Evolutionary conservation across 2,329 filamentous ascomycete genomes (phyloP).

Genomic region (Trichothecium sympodiale): DNA sequence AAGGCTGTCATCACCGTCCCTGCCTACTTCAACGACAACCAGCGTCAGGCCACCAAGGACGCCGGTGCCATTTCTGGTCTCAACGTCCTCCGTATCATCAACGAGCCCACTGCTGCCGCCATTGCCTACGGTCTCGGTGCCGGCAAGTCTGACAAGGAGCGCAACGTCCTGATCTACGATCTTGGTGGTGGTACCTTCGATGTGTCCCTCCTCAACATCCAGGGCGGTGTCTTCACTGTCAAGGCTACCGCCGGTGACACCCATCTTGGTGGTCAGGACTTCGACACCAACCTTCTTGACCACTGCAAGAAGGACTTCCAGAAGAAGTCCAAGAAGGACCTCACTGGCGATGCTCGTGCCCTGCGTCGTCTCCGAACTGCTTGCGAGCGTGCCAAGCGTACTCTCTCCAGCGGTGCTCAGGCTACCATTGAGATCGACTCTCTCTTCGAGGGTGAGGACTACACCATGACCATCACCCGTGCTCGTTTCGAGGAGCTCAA

Average conservation of each 20-base stretch:
- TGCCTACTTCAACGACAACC: conserved; percentile 99
- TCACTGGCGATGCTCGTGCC: conserved; percentile 77
- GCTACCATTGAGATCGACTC: conserved; percentile 98
- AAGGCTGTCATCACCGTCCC: conserved; percentile 99
- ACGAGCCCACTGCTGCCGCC: conserved; percentile 96
- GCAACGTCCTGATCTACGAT: conserved; percentile 99
- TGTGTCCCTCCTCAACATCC: conserved; percentile 98
- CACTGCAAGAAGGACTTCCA: conserved; percentile 85
- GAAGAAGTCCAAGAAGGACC: conserved; percentile 61
- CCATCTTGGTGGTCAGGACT: conserved; percentile 90
- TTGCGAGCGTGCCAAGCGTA: conserved; percentile 99
- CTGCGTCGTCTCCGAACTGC: conserved; percentile 93
- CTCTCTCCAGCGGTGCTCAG: conserved; percentile 92
- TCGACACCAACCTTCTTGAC: conserved; percentile 90
- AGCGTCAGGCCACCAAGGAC: conserved; percentile 98
- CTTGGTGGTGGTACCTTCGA: conserved; percentile 99
- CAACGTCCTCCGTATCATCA: conserved; percentile 99
- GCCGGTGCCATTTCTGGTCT: conserved; percentile 94
- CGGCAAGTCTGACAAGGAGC: conserved; percentile 94
- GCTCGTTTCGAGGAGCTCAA: conserved; percentile 98
- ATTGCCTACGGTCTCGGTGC: conserved; percentile 96
- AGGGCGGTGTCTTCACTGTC: conserved; percentile 98
- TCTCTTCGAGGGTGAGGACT: conserved; percentile 95
- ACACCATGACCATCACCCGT: conserved; percentile 94
- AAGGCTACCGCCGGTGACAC: conserved; percentile 98